Evolutionary conservation across 345 rosid species (phyloP).

Genomic region (Brassica carinata): DNA sequence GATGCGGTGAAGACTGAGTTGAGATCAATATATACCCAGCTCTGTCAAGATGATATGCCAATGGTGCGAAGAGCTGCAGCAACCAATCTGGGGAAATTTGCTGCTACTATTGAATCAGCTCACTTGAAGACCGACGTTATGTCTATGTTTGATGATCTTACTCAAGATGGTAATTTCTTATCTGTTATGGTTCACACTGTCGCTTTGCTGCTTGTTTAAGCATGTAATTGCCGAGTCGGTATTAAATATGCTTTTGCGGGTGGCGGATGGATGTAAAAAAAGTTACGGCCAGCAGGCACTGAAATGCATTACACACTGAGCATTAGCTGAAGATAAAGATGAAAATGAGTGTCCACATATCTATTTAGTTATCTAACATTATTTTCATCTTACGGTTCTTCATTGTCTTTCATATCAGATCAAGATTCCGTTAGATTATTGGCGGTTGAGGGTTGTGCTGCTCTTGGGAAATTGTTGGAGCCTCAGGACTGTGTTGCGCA

Average conservation of each 20-base stretch:
- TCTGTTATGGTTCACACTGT: slow-evolving; percentile 5
- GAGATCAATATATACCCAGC: slow-evolving; percentile 65
- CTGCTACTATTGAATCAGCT: slow-evolving; percentile 84
- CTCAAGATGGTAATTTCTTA: slow-evolving; percentile 79
- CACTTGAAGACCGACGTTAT: slow-evolving; percentile 84
- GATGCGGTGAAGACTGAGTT: slow-evolving; percentile 72
- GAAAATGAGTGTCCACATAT: not conserved
- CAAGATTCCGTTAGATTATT: slow-evolving; percentile 79
- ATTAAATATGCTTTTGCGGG: not conserved
- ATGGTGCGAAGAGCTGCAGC: slow-evolving; percentile 99
- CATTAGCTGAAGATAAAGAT: slow-evolving; percentile 10
- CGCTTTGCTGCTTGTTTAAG: not conserved
- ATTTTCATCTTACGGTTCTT: not conserved
- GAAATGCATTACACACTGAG: slow-evolving; percentile 8
- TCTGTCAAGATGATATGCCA: slow-evolving; percentile 99
- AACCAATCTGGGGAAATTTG: slow-evolving; percentile 86
- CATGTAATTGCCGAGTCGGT: not conserved
- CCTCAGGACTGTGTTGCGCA: no score
- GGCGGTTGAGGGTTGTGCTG: slow-evolving; percentile 77
- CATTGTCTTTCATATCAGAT: slow-evolving; percentile 46
- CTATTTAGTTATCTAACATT: not conserved
- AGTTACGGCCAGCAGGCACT: not conserved
- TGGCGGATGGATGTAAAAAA: not conserved
- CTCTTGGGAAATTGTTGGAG: no score
- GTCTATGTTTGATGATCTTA: slow-evolving; percentile 90